Percentiles rank a stretch among this genome's conserved stretches.
These are phyloP conservation scores for Pittosporum tobira DNA, from an alignment of 129 eudicot genomes.

Conservation along the genomic window DNA sequence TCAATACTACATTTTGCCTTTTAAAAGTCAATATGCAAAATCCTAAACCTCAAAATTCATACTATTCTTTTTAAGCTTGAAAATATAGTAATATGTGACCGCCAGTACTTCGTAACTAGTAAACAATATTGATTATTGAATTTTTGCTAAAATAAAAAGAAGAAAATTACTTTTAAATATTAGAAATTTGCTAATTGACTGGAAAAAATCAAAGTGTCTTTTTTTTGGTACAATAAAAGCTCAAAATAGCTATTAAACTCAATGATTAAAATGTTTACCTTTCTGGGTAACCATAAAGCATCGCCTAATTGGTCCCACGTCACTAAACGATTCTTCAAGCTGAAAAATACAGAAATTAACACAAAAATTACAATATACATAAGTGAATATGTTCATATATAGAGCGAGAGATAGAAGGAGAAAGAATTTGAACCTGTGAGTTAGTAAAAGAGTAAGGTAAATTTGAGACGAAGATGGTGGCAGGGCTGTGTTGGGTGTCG, in stretches of 20 bases:
- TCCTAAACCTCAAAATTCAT: no score
- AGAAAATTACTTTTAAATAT: no score
- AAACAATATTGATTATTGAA: no score
- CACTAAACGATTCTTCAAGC: slow-evolving; percentile 86
- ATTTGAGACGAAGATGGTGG: slow-evolving; percentile 69
- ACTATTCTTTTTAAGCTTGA: no score
- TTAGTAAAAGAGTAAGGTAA: slow-evolving; percentile 71
- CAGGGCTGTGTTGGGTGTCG: slow-evolving; percentile 51
- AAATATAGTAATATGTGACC: no score
- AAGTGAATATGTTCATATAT: not conserved
- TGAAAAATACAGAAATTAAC: slow-evolving; percentile 16
- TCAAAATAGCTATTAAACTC: not conserved
- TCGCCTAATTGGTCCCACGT: slow-evolving; percentile 86
- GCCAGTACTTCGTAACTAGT: no score
- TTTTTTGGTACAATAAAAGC: no score
- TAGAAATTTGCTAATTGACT: no score
- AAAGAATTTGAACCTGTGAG: slow-evolving; percentile 36
- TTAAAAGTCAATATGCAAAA: no score
- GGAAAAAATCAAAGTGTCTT: no score
- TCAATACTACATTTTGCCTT: no score
- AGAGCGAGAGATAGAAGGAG: not conserved
- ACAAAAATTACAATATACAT: not conserved
- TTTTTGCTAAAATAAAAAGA: no score
- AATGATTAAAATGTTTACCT: slow-evolving; percentile 27
- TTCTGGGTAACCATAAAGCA: slow-evolving; percentile 87